Base-by-base conservation (phyloP, 2,329 filamentous ascomycete species). In the Sporothrix inflata region DNA sequence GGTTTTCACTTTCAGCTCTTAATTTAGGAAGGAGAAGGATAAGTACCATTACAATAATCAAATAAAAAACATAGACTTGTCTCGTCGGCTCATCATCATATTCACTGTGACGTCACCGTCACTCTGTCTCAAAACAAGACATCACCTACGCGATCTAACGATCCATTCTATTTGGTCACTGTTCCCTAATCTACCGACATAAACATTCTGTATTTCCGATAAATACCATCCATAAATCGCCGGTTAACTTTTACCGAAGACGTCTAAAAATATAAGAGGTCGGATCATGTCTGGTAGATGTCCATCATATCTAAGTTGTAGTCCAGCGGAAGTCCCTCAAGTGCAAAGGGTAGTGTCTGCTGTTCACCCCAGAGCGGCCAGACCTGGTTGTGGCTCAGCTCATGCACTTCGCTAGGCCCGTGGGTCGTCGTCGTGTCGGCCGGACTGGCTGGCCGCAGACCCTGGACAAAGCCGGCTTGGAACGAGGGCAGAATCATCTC, bases 141-240 rank as follows among this genome's bases (percentile, higher is more conserved):
- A 34, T 34, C 30, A 34, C 30, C 3, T 34, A 34, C 30, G 30
- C n/a, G 30, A 34, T 6, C 30, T 34, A 34, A 34, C 30, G 30
- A 34, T 45, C 42, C 42, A 45, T 5, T 45, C 16, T 14, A 45
- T 2, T 45, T 45, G 42, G 4, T 45, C 12, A 45, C 9, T 14
- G 42, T 42, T 42, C 12, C 42, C 12, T 49, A 40, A 24, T 69
- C 66, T 49, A 42, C 82, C 77, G 71, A 79, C 80, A 53, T n/a
- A 24, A 70, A 60, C 21, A 49, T 70, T 1, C 8, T 34, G 6
- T 61, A 61, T 27, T 61, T 70, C 1, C 19, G 19, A 24, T 70
- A 60, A 1, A 71, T 16, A 12, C 47, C 14, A 30, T 53, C 47
- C 69, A 65, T 55, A 4, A 53, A 55, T 1, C 57, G 45, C 27